A percentile compares a stretch with the other conserved stretches of the same genome.
These are phyloP conservation scores for Termitomyces sp. DNA, from an alignment of 768 basidiomycete genomes.

Conservation along the genomic window DNA sequence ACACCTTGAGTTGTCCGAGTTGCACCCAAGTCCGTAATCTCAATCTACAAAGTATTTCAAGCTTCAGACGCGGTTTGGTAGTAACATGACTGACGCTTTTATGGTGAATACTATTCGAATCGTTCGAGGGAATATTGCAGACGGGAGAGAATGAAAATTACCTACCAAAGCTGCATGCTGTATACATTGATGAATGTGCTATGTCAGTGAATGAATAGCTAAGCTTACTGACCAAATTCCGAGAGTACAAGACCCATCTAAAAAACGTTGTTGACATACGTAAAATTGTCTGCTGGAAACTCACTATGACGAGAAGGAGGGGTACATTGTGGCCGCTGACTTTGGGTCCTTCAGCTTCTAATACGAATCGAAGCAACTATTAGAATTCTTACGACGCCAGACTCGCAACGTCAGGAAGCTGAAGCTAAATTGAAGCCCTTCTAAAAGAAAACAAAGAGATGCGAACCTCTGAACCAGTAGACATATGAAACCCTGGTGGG, in stretches of 20 bases:
- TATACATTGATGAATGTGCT: neutral
- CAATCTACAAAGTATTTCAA: conserved; percentile 27
- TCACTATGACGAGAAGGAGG: conserved; percentile 38
- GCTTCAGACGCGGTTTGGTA: neutral
- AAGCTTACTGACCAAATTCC: conserved; percentile 39
- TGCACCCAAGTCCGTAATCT: conserved; percentile 38
- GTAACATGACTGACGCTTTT: conserved; percentile 32
- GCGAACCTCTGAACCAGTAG: conserved; percentile 50
- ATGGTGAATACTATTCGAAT: conserved; percentile 36
- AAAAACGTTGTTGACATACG: neutral
- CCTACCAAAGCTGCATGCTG: conserved; percentile 40
- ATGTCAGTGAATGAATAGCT: neutral
- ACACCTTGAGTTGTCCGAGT: conserved; percentile 40
- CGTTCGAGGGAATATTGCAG: neutral
- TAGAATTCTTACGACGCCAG: conserved; percentile 34
- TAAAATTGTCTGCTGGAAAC: conserved; percentile 9
- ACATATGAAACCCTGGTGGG: conserved; percentile 42
- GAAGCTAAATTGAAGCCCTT: neutral
- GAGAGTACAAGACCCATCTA: conserved; percentile 41
- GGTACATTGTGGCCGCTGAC: conserved; percentile 45
- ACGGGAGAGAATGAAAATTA: conserved; percentile 1
- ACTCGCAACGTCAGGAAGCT: conserved; percentile 41
- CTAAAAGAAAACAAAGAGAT: neutral
- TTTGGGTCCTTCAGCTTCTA: conserved; percentile 16
- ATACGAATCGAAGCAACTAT: neutral